These are phyloP conservation scores for Botrytis elliptica DNA, from an alignment of 2,329 filamentous ascomycete genomes.

Conservation along the genomic window DNA sequence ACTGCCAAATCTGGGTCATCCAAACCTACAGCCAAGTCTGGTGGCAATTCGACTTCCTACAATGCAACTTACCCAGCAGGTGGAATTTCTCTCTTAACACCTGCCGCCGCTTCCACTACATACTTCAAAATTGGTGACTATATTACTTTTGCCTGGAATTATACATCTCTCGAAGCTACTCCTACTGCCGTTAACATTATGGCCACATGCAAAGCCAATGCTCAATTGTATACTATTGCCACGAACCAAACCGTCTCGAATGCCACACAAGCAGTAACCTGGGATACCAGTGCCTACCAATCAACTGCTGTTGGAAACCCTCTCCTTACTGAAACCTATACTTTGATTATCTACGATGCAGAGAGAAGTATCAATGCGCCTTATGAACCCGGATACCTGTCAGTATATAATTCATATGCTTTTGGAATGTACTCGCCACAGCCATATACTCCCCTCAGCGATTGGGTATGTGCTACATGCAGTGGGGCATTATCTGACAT, in stretches of 20 bases:
- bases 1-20: background rate
- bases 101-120: constrained; percentile 47
- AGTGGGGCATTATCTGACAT: constrained; percentile 50
- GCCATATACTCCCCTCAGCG: constrained; percentile 50
- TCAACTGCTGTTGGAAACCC: constrained; percentile 44
- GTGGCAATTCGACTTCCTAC: constrained; percentile 39
- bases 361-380: constrained; percentile 51
- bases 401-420: constrained; percentile 47
- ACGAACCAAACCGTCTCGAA: constrained; percentile 59
- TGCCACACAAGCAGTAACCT: constrained; percentile 52
- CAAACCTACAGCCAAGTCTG: constrained; percentile 7
- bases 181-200: constrained; percentile 62
- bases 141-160: constrained; percentile 64
- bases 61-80: constrained; percentile 50
- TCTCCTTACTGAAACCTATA: constrained; percentile 56
- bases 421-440: constrained; percentile 59
- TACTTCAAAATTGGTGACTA: constrained; percentile 60
- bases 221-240: constrained; percentile 59
- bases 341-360: constrained; percentile 61
- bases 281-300: constrained; percentile 56
- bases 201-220: constrained; percentile 53
- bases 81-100: constrained; percentile 53
- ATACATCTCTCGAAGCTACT: constrained; percentile 57
- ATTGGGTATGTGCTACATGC: constrained; percentile 59
- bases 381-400: constrained; percentile 56